Evolutionary conservation across 2,329 filamentous ascomycete genomes (phyloP), one percentile per base, ranked within the genome.

Genomic region (Pseudopyrenochaeta lycopersici): DNA sequence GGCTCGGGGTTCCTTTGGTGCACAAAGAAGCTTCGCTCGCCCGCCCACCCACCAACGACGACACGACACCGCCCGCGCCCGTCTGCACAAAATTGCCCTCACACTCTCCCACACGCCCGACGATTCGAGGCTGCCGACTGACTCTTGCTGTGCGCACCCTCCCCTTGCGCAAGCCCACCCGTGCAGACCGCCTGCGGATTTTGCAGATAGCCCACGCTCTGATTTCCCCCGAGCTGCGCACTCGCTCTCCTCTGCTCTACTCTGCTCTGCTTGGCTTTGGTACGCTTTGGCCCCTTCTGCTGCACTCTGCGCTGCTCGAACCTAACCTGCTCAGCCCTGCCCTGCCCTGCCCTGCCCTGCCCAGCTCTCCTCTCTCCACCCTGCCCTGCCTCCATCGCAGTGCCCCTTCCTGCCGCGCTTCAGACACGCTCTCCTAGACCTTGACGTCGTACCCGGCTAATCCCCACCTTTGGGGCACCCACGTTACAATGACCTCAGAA

Each of bases 401-500:
- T 61, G 56, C 62, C 41, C 44, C 54, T 48, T 46, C 50, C 49
- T 43, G 43, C 51, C 46, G 55, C 49, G 54, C 56, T 39, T 21
- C 50, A 36, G 7, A 36, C 35, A 40, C 57, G 46, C 35, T 48
- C 51, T 18, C 42, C 33, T 35, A 56, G 46, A 54, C 44, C 49
- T 59, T 53, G 58, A 64, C 60, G 49, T 50, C 43, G 49, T 54
- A 54, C 53, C 48, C 49, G 31, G 41, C 53, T 27, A 5, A 5
- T 46, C 45, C 50, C 65, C 64, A 64, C 62, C 62, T 47, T 36
- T 38, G 63, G 67, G 71, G 68, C 68, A 54, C 40, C n/a, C 49
- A 52, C 38, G 40, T 51, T 68, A 74, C 67, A 74, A 82, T 82
- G 80, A 77, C 80, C 56, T 73, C 78, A 59, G 78, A 81, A 69